These are phyloP conservation scores for Pecoramyces ruminantium DNA, from an alignment of 192 early-diverging fungal species.

Conservation along the genomic window DNA sequence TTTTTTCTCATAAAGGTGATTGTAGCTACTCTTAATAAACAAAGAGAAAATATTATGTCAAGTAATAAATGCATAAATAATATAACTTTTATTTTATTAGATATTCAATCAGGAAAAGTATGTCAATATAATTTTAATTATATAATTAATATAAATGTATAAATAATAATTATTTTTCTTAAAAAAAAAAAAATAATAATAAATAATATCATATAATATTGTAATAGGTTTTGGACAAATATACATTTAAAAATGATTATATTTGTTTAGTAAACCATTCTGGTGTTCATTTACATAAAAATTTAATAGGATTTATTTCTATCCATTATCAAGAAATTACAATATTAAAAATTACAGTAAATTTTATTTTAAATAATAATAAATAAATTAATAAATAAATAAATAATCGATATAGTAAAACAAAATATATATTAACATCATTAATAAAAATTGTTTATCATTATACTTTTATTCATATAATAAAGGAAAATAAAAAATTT, in stretches of 20 bases:
- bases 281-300: slow-evolving; percentile 46
- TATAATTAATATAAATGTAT: no score
- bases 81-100: slow-evolving; percentile 43
- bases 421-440: no score
- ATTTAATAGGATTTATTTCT: slow-evolving; percentile 43
- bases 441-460: no score
- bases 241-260: slow-evolving; percentile 34
- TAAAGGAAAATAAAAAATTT: not conserved
- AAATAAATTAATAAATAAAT: not conserved
- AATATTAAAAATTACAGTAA: slow-evolving; percentile 41
- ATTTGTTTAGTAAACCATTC: slow-evolving; percentile 44
- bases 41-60: slow-evolving; percentile 8
- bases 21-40: slow-evolving; percentile 30
- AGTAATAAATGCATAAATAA: slow-evolving; percentile 36
- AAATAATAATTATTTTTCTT: not conserved
- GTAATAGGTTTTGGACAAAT: slow-evolving; percentile 30
- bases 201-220: no score
- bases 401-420: no score
- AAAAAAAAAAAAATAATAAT: not conserved
- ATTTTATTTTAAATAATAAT: not conserved
- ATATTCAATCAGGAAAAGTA: slow-evolving; percentile 39
- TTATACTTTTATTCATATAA: no score
- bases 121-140: no score
- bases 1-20: slow-evolving; percentile 21
- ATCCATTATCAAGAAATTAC: slow-evolving; percentile 56